phyloP scores from a whole-genome alignment of 257 asterid species.

The Solanum clarkiae region DNA sequence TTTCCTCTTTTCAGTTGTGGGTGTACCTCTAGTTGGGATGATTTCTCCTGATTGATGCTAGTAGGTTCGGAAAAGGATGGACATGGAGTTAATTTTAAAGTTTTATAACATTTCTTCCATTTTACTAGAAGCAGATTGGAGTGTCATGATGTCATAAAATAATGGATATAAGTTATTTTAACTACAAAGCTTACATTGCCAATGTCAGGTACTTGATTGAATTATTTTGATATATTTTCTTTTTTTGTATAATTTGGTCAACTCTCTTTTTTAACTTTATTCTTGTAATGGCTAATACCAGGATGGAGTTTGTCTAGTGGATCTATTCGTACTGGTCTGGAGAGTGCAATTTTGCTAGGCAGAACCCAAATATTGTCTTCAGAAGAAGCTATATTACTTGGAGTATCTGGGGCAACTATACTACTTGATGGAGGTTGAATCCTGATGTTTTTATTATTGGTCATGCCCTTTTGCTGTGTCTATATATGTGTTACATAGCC shows the following conservation, averaged over 20 bases:
- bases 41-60: not conserved
- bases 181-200: not conserved
- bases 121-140: not conserved
- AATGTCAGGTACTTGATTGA: not conserved
- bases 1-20: not conserved
- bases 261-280: not conserved
- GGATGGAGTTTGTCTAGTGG: constrained; percentile 46
- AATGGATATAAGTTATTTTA: not conserved
- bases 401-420: constrained; percentile 50
- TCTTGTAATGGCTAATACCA: not conserved
- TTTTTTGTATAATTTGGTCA: not conserved
- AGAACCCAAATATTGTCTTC: constrained; percentile 69
- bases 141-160: not conserved
- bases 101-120: not conserved
- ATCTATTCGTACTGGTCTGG: constrained; percentile 73
- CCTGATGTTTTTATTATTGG: not conserved
- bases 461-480: not conserved
- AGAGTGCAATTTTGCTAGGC: constrained; percentile 51
- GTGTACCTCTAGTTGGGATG: not conserved
- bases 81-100: not conserved
- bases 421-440: constrained; percentile 82
- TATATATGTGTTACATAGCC: not conserved
- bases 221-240: not conserved
- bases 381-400: constrained; percentile 55
- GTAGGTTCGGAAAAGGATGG: not conserved